A percentile compares a stretch with the other conserved stretches of the same genome.
phyloP scores from a whole-genome alignment of 257 asterid genomes.

The Pogostemon cablin region DNA sequence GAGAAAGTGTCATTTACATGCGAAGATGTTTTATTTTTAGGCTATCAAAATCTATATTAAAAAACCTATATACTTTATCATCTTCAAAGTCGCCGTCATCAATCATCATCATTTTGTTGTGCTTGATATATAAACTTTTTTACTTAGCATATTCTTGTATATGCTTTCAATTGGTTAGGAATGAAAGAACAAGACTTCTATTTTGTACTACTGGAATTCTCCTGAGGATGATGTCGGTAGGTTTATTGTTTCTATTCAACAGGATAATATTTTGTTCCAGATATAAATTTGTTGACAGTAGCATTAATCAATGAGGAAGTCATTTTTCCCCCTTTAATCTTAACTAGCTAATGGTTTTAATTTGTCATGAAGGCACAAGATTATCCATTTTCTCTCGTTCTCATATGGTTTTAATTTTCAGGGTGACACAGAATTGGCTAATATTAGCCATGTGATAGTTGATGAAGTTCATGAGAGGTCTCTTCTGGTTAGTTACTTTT shows the following conservation, averaged over 20 bases:
- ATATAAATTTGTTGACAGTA: slow-evolving; percentile 8
- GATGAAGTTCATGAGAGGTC: slow-evolving; percentile 99
- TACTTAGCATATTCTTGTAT: slow-evolving; percentile 29
- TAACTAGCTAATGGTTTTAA: slow-evolving; percentile 1
- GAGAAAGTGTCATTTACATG: neutral
- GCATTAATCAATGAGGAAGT: neutral
- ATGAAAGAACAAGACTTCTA: slow-evolving; percentile 86
- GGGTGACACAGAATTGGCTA: slow-evolving; percentile 83
- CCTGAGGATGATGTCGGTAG: slow-evolving; percentile 90
- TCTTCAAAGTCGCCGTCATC: slow-evolving; percentile 1
- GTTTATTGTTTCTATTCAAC: slow-evolving; percentile 31
- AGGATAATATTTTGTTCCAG: slow-evolving; percentile 22
- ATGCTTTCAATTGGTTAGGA: slow-evolving; percentile 56
- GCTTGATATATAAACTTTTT: slow-evolving; percentile 27
- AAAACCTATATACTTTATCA: neutral
- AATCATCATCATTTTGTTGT: slow-evolving; percentile 13
- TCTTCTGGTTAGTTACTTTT: slow-evolving; percentile 76
- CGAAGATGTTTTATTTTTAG: neutral
- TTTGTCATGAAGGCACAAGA: slow-evolving; percentile 14
- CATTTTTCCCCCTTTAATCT: neutral
- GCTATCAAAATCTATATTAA: slow-evolving; percentile 16
- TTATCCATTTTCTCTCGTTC: slow-evolving; percentile 28
- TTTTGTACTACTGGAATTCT: slow-evolving; percentile 99
- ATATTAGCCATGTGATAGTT: slow-evolving; percentile 88
- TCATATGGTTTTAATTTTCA: slow-evolving; percentile 45